phyloP scores from a whole-genome alignment of 192 early-diverging fungal genomes.

The Podila horticola region DNA sequence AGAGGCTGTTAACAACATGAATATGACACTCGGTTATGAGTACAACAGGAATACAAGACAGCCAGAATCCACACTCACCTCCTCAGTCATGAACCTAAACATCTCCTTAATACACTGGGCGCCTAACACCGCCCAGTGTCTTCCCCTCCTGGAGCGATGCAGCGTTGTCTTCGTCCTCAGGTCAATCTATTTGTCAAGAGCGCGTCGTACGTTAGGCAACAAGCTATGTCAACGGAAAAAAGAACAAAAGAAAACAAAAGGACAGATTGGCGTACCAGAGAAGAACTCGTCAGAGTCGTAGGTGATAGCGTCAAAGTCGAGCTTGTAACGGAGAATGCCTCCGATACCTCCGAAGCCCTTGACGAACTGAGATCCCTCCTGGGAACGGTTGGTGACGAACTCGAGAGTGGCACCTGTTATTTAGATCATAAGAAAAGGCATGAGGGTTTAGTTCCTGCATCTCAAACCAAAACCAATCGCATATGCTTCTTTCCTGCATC shows the following conservation, averaged over 20 bases:
- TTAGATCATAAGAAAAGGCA: not conserved
- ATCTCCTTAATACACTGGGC: conserved; percentile 40
- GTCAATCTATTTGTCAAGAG: conserved; percentile 25
- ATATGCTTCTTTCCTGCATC: not conserved
- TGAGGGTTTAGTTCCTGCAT: not conserved
- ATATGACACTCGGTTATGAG: not conserved
- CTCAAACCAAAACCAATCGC: not conserved
- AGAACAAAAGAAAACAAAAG: not conserved
- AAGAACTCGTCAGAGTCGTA: conserved; percentile 75
- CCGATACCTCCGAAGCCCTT: conserved; percentile 99
- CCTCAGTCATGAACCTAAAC: conserved; percentile 34
- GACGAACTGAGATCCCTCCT: conserved; percentile 97
- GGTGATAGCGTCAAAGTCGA: conserved; percentile 76
- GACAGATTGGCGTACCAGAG: conserved; percentile 37
- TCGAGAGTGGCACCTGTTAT: conserved; percentile 80
- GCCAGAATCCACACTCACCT: conserved; percentile 15
- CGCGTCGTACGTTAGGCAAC: no score
- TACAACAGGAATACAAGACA: not conserved
- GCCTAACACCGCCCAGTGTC: conserved; percentile 34
- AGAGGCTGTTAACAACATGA: conserved; percentile 6
- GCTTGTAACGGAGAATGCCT: conserved; percentile 95
- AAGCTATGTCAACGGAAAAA: not conserved
- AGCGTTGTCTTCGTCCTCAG: conserved; percentile 49
- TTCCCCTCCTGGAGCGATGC: conserved; percentile 55
- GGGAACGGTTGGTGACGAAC: conserved; percentile 95